Conservation (phyloP, 2,329 filamentous ascomycete genomes). For the Pseudocercospora musae region DNA sequence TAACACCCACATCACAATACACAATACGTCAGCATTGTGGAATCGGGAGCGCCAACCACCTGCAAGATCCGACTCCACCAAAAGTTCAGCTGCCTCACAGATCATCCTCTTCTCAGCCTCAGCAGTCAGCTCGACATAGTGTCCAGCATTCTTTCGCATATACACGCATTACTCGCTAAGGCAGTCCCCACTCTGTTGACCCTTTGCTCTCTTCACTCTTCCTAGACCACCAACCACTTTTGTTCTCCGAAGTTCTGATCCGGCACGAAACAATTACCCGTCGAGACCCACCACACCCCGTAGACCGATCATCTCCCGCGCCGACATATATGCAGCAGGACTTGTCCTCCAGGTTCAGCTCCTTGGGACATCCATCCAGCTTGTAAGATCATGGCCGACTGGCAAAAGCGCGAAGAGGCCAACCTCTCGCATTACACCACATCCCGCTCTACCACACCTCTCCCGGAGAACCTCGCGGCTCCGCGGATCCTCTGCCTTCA, state of each 20-base stretch:
- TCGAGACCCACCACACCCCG: not conserved
- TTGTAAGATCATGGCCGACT: not conserved
- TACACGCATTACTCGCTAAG: not conserved
- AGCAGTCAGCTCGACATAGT: not conserved
- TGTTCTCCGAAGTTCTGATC: not conserved
- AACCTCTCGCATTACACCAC: not conserved
- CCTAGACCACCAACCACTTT: too few species aligned
- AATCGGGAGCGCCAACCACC: not conserved
- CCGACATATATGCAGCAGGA: not conserved
- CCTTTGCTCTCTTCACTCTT: not conserved
- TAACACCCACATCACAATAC: too few species aligned
- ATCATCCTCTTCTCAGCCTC: not conserved
- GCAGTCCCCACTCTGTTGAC: not conserved
- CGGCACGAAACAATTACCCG: not conserved
- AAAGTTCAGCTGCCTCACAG: not conserved
- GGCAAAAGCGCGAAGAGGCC: not conserved
- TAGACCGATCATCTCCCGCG: not conserved
- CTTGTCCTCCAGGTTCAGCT: not conserved
- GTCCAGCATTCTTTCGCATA: not conserved
- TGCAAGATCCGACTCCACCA: not conserved
- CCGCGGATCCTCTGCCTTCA: slow-evolving; percentile 78
- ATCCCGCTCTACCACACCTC: slow-evolving; percentile 5
- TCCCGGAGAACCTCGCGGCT: slow-evolving; percentile 22
- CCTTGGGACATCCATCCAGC: not conserved
- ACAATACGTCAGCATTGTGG: not conserved